Conservation (phyloP, 345 rosid species). For the Salix exigua region DNA sequence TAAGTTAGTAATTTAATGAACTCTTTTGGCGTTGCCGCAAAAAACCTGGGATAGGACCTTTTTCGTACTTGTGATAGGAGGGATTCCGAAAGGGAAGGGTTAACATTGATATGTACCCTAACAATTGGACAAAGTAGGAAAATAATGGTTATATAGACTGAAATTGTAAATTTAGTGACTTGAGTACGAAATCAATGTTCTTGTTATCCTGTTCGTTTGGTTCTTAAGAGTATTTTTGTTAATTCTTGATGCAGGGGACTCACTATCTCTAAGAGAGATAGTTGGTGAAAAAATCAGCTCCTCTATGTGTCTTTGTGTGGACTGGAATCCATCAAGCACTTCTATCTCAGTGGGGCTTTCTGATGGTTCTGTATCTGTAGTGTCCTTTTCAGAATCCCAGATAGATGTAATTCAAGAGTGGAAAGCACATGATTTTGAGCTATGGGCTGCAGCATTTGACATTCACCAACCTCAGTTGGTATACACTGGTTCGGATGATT, state of each 20-base stretch:
- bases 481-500: constrained; percentile 90
- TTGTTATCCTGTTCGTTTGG: neutral
- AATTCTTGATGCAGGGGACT: constrained; percentile 35
- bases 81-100: no score
- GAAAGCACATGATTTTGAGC: constrained; percentile 83
- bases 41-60: neutral
- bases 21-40: no score
- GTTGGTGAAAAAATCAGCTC: constrained; percentile 51
- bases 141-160: no score
- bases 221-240: neutral
- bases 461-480: constrained; percentile 62
- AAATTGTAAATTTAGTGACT: no score
- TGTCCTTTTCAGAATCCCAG: constrained; percentile 50
- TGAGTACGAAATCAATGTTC: no score
- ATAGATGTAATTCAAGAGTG: constrained; percentile 56
- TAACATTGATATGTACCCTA: no score
- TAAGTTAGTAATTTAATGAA: neutral
- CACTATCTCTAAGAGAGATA: constrained; percentile 38
- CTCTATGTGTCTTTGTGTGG: constrained; percentile 83
- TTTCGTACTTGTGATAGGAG: neutral
- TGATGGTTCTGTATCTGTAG: constrained; percentile 66
- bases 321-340: constrained; percentile 64
- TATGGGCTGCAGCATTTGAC: constrained; percentile 81
- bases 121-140: no score
- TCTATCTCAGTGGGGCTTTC: constrained; percentile 70